Evolutionary conservation across 2,329 filamentous ascomycete species (phyloP), one percentile per base, ranked within the genome.

Genomic region (Lachnellula subtilissima): DNA sequence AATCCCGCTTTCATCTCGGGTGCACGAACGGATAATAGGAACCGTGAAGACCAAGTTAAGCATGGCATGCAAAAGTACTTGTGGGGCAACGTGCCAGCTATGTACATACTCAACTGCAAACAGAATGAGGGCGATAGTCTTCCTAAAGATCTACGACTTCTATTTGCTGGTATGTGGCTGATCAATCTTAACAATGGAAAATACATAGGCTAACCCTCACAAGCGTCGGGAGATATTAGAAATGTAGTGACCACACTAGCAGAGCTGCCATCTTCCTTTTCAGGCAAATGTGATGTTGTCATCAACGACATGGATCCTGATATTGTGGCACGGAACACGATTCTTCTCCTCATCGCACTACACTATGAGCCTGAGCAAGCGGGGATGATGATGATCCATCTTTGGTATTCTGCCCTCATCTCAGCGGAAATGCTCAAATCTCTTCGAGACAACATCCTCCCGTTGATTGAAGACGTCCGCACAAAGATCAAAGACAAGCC

Each of bases 351-450:
- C 15, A n/a, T 48, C 5, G 46, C 54, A 28, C 25, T 55, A 4
- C n/a, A 43, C n/a, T 47, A 48, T 28, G n/a, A 48, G 14, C 45
- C 53, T n/a, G 35, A 49, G 36, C 32, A 47, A 15, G 50, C 49
- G 35, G 22, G 17, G 17, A 5, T 28, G 4, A 37, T 48, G 9
- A 46, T 54, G 37, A 22, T 48, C n/a, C 75, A 78, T 61, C 8
- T 77, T 4, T 78, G 75, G 76, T 78, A 78, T 62, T 79, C 76
- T 0, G 71, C 72, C 15, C 47, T 55, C 12, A 52, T 61, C 6
- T 52, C 54, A 15, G 42, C 25, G 19, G 25, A 49, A 35, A 43
- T 54, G 3, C 46, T 46, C 42, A 5, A 9, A 2, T 15, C 28
- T 8, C 50, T 61, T 14, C 59, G 52, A 42, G 42, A 59, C 12